Evolutionary conservation across 164 flowering plant species (phyloP), one percentile per base, ranked within the genome.

Genomic region (Chimonanthus salicifolius): DNA sequence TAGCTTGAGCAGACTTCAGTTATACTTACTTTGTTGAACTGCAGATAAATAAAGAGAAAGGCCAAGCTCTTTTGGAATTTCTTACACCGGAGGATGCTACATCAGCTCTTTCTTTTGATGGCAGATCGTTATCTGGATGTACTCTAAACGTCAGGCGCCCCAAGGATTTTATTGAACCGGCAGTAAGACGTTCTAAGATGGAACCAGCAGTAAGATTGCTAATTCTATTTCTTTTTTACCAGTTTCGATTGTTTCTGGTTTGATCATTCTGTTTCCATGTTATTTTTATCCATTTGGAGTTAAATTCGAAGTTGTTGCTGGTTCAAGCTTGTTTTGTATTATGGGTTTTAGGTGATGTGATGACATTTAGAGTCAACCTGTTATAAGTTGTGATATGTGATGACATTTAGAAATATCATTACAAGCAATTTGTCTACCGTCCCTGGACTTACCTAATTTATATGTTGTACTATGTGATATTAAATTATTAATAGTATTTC

Each of bases 81-180:
- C 87, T 96, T 66, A 90, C 99, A 16, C 90, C 97, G 21, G 97
- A 92, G 80, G 87, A 90, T 90, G 97, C 99, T 64, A 85, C 94
- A 44, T 79, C 90, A 47, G 99, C 99, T 75, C 89, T 94, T 69
- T 82, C 87, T 75, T 87, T 92, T 76, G 92, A 90, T 81, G 93
- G 95, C 50, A 82, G 82, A 78, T 77, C 82, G 18, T 84, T 96
- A 68, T 81, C 79, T 72, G 94, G 95, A 44, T 82, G 88, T 71
- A 73, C 79, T 72, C 83, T 96, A 49, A 94, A 87, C 85, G 80
- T 96, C 77, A 88, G 91, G 70, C 97, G 97, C 73, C 97, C 98
- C 33, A 91, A 90, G 77, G 98, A 94, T 76, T 96, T 80, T 75
- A 77, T 85, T 73, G 90, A 89, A 77, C 76, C 87, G 71, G 78